Conservation (phyloP, 2,329 filamentous ascomycete genomes). For the Incumbomyces lentus region DNA sequence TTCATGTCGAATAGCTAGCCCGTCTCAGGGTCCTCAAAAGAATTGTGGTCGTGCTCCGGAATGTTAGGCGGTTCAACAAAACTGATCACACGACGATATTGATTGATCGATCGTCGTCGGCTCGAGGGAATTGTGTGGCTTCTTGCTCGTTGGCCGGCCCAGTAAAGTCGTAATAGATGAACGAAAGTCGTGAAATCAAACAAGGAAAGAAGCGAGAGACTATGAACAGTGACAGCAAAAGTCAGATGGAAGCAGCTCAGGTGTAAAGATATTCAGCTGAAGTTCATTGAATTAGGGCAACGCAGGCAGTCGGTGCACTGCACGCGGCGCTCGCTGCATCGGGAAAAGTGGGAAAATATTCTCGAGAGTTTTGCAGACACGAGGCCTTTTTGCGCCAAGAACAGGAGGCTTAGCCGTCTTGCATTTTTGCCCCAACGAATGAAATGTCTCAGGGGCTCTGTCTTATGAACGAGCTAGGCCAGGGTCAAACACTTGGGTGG, state of each 20-base stretch:
- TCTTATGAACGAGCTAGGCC: background rate
- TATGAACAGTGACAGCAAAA: background rate
- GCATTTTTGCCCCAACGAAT: background rate
- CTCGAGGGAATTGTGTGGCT: background rate
- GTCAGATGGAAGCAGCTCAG: no score
- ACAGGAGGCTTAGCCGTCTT: background rate
- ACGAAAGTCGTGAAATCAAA: conserved; percentile 1
- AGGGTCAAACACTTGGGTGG: background rate
- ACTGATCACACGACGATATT: no score
- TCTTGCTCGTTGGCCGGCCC: background rate
- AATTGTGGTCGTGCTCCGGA: no score
- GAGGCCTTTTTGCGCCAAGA: background rate
- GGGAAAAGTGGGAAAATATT: no score
- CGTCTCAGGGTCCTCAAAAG: background rate
- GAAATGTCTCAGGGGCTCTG: background rate
- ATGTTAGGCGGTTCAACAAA: no score
- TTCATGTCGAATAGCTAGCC: conserved; percentile 1
- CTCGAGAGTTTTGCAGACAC: background rate
- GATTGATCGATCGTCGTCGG: background rate
- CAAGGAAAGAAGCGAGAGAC: conserved; percentile 4
- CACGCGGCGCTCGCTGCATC: no score
- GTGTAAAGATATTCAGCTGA: conserved; percentile 5
- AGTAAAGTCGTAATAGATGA: background rate
- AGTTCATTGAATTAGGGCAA: background rate
- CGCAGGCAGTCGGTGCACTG: no score